phyloP scores from a whole-genome alignment of 352 stramenopile genomes.

The Thalassiosira mediterranea region DNA sequence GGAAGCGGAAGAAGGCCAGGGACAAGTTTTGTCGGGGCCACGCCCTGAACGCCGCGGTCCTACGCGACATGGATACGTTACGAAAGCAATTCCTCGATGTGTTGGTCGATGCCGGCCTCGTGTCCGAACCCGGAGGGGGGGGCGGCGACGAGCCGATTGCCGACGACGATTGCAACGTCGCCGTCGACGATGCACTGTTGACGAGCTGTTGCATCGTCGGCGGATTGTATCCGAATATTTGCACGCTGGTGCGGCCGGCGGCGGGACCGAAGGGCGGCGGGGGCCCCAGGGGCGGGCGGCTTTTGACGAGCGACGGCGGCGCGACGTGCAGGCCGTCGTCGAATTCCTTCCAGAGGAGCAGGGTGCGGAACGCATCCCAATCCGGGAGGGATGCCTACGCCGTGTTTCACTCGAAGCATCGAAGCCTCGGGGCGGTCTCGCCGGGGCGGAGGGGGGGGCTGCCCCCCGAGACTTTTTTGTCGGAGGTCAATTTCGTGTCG shows the following conservation, averaged over 20 bases:
- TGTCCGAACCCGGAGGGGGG: conserved; percentile 9
- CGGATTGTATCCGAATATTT: conserved; percentile 78
- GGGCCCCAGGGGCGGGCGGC: conserved; percentile 44
- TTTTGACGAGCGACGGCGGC: conserved; percentile 70
- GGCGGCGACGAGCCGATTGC: not conserved
- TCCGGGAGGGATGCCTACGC: conserved; percentile 65
- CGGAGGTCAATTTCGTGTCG: conserved; percentile 75
- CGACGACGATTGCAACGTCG: conserved; percentile 39
- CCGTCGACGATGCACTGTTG: conserved; percentile 64
- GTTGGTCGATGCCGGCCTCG: conserved; percentile 61
- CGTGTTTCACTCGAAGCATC: conserved; percentile 67
- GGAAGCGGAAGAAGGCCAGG: conserved; percentile 17
- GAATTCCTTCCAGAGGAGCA: conserved; percentile 64
- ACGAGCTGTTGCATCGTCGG: conserved; percentile 71
- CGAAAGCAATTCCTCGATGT: conserved; percentile 56
- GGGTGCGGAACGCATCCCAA: conserved; percentile 55
- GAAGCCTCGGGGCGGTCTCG: conserved; percentile 31
- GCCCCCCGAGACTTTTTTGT: conserved; percentile 52
- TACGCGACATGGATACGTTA: conserved; percentile 57
- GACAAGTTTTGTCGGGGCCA: conserved; percentile 49
- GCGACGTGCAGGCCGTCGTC: conserved; percentile 43
- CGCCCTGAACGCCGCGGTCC: conserved; percentile 47
- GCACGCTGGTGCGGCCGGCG: conserved; percentile 54
- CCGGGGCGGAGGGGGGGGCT: not conserved
- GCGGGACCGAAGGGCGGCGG: conserved; percentile 15